phyloP scores from a whole-genome alignment of 2,329 filamentous ascomycete species.

The Colletotrichum euphorbiae region DNA sequence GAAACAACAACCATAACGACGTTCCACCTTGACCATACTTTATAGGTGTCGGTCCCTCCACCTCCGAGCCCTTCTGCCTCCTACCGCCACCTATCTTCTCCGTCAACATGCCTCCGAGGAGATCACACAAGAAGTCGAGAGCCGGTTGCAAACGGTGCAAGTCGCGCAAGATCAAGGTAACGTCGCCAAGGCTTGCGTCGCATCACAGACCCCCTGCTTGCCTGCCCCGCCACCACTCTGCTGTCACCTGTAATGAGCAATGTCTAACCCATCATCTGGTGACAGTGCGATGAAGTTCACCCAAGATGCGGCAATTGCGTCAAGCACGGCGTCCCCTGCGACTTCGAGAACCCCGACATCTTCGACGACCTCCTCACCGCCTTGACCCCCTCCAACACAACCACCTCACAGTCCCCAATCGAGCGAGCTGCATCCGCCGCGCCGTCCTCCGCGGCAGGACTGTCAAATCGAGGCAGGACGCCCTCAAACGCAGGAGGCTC shows the following conservation, averaged over 20 bases:
- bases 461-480: constrained; percentile 39
- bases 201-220: background rate
- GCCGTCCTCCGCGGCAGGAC: constrained; percentile 42
- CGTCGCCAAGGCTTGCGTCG: background rate
- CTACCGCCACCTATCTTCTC: background rate
- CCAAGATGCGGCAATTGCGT: constrained; percentile 74
- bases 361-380: constrained; percentile 57
- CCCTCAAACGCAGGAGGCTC: constrained; percentile 41
- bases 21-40: constrained; percentile 11
- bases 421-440: constrained; percentile 42
- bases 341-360: constrained; percentile 68
- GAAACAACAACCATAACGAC: background rate
- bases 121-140: constrained; percentile 77
- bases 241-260: background rate
- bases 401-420: constrained; percentile 42
- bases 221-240: background rate
- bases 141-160: constrained; percentile 76
- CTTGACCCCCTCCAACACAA: constrained; percentile 37
- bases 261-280: background rate
- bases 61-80: background rate
- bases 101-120: constrained; percentile 68
- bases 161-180: constrained; percentile 76
- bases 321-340: constrained; percentile 75
- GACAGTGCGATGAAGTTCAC: constrained; percentile 73
- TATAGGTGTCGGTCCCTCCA: constrained; percentile 28